Evolutionary conservation across 164 flowering plant species (phyloP).

Genomic region (Umbellularia californica): DNA sequence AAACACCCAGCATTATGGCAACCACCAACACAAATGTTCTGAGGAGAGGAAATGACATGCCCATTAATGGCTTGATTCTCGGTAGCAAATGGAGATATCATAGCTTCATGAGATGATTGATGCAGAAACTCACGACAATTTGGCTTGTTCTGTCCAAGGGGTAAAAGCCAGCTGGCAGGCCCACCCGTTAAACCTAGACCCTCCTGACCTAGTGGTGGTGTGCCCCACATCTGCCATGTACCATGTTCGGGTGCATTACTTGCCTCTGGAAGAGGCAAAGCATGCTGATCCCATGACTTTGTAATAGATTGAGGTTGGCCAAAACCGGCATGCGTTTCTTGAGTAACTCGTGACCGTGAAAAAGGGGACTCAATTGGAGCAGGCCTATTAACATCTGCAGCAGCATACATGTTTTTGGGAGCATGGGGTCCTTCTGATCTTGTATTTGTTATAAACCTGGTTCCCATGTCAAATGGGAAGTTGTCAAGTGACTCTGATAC

Average conservation of each 20-base stretch:
- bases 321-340: slow-evolving; percentile 48
- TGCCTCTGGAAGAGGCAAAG: slow-evolving; percentile 27
- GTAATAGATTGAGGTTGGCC: slow-evolving; percentile 23
- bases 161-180: slow-evolving; percentile 59
- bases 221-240: slow-evolving; percentile 91
- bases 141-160: slow-evolving; percentile 44
- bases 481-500: slow-evolving; percentile 94
- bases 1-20: slow-evolving; percentile 42
- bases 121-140: slow-evolving; percentile 42
- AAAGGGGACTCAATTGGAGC: slow-evolving; percentile 93
- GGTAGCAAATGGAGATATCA: slow-evolving; percentile 49
- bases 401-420: slow-evolving; percentile 38
- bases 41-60: slow-evolving; percentile 37
- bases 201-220: slow-evolving; percentile 78
- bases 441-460: slow-evolving; percentile 40
- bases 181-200: slow-evolving; percentile 61
- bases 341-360: slow-evolving; percentile 51
- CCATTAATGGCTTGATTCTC: slow-evolving; percentile 33
- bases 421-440: slow-evolving; percentile 37
- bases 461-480: slow-evolving; percentile 70
- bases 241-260: slow-evolving; percentile 24
- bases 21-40: slow-evolving; percentile 37
- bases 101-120: slow-evolving; percentile 38
- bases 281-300: slow-evolving; percentile 36
- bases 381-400: slow-evolving; percentile 60